Conservation (phyloP, 495 filamentous ascomycete species). For the Niebla homalea region DNA sequence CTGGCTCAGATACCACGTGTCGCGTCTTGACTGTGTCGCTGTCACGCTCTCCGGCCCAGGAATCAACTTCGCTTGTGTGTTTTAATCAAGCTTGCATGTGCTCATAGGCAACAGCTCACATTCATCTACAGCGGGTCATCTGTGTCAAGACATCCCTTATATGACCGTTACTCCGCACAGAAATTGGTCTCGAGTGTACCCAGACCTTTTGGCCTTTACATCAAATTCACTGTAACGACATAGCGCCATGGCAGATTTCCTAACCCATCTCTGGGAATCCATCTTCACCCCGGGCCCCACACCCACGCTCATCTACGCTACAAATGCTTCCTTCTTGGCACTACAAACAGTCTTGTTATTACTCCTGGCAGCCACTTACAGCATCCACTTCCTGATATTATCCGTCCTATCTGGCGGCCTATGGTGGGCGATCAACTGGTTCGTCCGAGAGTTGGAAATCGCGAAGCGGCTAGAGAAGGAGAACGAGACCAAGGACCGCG, state of each 20-base stretch:
- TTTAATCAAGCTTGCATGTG: no score
- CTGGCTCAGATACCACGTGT: no score
- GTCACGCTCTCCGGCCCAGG: no score
- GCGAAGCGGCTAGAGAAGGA: slow-evolving; percentile 52
- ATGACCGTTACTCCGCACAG: background rate
- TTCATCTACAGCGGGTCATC: background rate
- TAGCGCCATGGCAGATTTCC: slow-evolving; percentile 60
- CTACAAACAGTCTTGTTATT: slow-evolving; percentile 65
- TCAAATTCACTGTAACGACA: background rate
- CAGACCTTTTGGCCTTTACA: background rate
- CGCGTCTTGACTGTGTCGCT: no score
- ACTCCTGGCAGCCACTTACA: slow-evolving; percentile 71
- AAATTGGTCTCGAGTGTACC: no score
- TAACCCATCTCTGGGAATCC: slow-evolving; percentile 73
- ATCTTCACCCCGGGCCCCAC: slow-evolving; percentile 88
- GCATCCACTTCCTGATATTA: slow-evolving; percentile 74
- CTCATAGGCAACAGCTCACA: no score
- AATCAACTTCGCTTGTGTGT: no score
- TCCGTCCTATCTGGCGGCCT: slow-evolving; percentile 65
- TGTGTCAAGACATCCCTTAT: background rate
- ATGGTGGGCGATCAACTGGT: slow-evolving; percentile 96
- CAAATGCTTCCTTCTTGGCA: slow-evolving; percentile 75
- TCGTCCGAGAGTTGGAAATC: slow-evolving; percentile 61
- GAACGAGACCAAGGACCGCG: slow-evolving; percentile 36
- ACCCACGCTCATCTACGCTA: slow-evolving; percentile 73